Evolutionary conservation across 1,284 basidiomycete genomes (phyloP), one percentile per base, ranked within the genome.

Genomic region (Irpex sp.): DNA sequence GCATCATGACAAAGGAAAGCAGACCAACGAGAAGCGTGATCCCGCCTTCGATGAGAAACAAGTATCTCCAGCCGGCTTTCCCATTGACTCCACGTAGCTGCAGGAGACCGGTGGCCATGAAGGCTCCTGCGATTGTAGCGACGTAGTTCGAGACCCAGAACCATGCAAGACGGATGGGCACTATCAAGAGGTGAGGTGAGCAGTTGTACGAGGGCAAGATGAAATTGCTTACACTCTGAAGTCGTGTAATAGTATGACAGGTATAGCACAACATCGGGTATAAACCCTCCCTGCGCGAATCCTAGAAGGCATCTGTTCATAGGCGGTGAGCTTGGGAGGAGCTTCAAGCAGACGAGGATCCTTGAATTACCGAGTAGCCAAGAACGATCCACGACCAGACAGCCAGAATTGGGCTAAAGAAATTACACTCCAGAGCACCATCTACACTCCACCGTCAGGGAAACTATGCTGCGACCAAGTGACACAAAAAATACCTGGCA

Each of bases 181-280:
- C 64, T 65, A 19, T 9, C 21, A 37, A 31, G 7, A 48, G 15
- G 38, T 49, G 44, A n/a, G n/a, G 15, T 49, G 13, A 51, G 49
- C 49, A 4, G 44, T 51, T 51, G 7, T 36, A 47, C 6, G 38
- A 52, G 19, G 38, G 11, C 19, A 40, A 31, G 36, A 4, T 37
- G 15, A 47, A 48, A 34, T 6, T 38, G 60, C 62, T 31, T 44
- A 65, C 64, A 78, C 70, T 89, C 87, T 4, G 75, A 79, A 70
- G 85, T 87, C 1, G 85, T 89, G 72, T 90, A 90, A 68, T 85
- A 91, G 70, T 90, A 90, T 0, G 86, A 87, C 15, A 90, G 73
- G 70, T 90, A 91, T 1, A 90, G 74, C 61, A 91, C 82, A 3
- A 88, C 74, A 64, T 89, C 86, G 0, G 85, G 85, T 59, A 87